Base-by-base conservation (phyloP, 1,284 basidiomycete genomes). In the Rhodotorula sp. region DNA sequence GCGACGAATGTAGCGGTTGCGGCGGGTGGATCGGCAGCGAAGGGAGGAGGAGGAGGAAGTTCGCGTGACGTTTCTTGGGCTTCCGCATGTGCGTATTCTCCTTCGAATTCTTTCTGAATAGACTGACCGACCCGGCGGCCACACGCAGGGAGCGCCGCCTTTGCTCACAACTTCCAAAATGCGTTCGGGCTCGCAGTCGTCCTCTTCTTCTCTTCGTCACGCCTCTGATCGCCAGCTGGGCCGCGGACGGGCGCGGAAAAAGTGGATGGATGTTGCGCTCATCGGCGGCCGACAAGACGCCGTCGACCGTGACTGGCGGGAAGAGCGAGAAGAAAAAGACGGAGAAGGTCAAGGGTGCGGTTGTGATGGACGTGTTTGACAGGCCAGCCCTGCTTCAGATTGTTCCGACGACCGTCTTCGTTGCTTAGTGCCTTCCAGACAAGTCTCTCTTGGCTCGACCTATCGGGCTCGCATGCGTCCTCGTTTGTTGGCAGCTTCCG, bases 181-280 rank as follows among this genome's bases (percentile, higher is more conserved):
- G 53, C 56, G 10, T 22, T 69, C 59, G 63, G 48, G 1, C 13
- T 40, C 30, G 48, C 15, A 5, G 37, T 50, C 28, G 54, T 24
- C 11, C 37, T 68, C 15, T 24, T 53, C 28, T 71, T 53, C 50
- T 71, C 63, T 22, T 37, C n/a, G 18, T 55, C 46, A 37, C 62
- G 11, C 62, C 67, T 3, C 37, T 56, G 24, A 44, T 57, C 2
- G 59, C 52, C 24, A 8, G 24, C 18, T 68, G 62, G 62, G 16
- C 56, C 26, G 62, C 67, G 18, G 52, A 28, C 26, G 44, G 37
- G 16, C 58, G 67, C 15, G 26, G 28, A 24, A 2, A 4, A 4
- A 2, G 20, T 6, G 67, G 55, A 7, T 68, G 67, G 67, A 5
- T 44, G 0, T 31, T 68, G 10, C 28, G 62, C 26, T 11, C n/a